Conservation (phyloP, 2,329 filamentous ascomycete genomes). For the Chaetomium olivaceum region DNA sequence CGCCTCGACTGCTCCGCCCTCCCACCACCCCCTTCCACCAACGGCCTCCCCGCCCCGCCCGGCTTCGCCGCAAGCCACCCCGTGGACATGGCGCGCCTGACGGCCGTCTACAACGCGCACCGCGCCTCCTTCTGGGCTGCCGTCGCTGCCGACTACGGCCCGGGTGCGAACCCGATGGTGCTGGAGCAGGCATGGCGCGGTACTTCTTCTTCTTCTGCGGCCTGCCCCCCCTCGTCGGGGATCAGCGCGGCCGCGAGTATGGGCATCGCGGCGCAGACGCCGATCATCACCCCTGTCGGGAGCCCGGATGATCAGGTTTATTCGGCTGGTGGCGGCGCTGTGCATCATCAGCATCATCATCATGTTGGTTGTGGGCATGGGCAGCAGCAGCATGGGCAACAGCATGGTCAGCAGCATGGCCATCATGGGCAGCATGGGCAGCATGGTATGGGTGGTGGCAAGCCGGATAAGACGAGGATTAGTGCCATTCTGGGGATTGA, state of each 20-base stretch:
- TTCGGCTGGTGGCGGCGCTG: constrained; percentile 31
- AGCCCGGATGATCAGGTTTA: constrained; percentile 53
- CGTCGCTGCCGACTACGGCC: constrained; percentile 71
- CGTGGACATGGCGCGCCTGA: constrained; percentile 66
- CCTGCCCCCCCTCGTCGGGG: background rate
- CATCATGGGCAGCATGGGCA: background rate
- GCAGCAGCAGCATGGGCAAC: background rate
- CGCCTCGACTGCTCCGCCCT: constrained; percentile 61
- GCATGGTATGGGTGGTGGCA: constrained; percentile 15
- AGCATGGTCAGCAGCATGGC: background rate
- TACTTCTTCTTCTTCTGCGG: background rate
- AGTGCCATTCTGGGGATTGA: constrained; percentile 63
- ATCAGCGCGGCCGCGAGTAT: constrained; percentile 1
- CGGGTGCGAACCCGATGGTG: constrained; percentile 59
- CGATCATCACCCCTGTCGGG: constrained; percentile 56
- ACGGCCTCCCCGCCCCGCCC: constrained; percentile 21
- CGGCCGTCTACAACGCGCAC: constrained; percentile 69
- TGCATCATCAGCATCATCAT: background rate
- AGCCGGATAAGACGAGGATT: constrained; percentile 60
- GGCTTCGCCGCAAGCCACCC: constrained; percentile 38
- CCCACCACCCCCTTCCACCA: constrained; percentile 38
- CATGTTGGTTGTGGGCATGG: too few relatives aligned
- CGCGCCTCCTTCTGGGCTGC: constrained; percentile 71
- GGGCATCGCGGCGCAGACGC: constrained; percentile 42
- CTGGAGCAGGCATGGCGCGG: constrained; percentile 67